Evolutionary conservation across 2,329 filamentous ascomycete species (phyloP), one percentile per base, ranked within the genome.

Genomic region (Talaromyces funiculosus): DNA sequence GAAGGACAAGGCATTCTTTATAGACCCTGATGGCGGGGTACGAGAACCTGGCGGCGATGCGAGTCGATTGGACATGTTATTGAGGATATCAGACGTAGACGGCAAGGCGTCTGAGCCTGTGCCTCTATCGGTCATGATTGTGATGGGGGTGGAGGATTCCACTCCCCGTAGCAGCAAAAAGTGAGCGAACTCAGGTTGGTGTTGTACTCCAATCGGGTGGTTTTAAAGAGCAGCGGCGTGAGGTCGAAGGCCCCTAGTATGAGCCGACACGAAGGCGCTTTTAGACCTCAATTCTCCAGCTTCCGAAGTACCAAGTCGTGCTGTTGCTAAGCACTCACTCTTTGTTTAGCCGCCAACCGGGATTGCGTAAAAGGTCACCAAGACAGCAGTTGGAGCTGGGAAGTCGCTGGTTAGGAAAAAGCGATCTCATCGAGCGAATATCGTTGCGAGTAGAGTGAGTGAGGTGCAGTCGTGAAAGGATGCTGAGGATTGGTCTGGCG

Each of bases 31-130:
- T 6, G 84, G 83, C 26, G 84, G 84, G 24, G 84, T 86, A 68
- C 83, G 85, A 26, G 83, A 84, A 57, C 81, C 79, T 22, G 83
- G 82, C 40, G 84, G 84, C 47, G 84, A 77, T 12, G 31, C 31
- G 24, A 57, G 49, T 38, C 53, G 47, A 26, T 42, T 59, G 45
- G 61, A 51, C 38, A 61, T 53, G 16, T 54, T 58, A 24, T 55
- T 56, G 4, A 49, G 31, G 24, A 53, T 49, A 26, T 47, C 57
- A 12, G 49, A 54, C 26, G 51, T 24, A 26, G 51, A 40, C 4
- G 56, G n/a, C 26, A 47, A 33, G 51, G 37, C 42, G 18, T 65
- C 60, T 40, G 63, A 40, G 37, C 64, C 63, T 61, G 61, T 63
- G 54, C 64, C 64, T 38, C 64, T 62, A 51, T 68, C 66, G 57